A percentile compares a stretch with the other conserved stretches of the same genome.
Evolutionary conservation across 2,329 filamentous ascomycete species (phyloP).

Genomic region (Magnaporthiopsis rhizophila): DNA sequence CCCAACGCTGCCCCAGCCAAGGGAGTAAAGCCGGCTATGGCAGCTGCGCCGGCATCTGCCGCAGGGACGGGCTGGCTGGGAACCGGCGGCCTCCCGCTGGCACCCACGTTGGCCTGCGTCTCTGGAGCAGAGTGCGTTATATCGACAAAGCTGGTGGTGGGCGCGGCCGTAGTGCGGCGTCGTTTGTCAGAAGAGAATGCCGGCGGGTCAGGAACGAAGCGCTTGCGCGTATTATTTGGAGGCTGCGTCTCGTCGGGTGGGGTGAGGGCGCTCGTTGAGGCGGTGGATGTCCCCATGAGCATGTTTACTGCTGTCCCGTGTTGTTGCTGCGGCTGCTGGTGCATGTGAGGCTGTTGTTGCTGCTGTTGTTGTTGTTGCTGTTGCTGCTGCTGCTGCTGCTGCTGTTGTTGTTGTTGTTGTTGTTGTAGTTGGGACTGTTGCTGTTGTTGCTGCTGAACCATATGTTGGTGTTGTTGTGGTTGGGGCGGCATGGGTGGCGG

Average conservation of each 20-base stretch:
- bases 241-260: constrained; percentile 43
- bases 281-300: constrained; percentile 24
- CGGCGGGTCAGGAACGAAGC: constrained; percentile 19
- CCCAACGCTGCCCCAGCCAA: constrained; percentile 6
- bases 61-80: not conserved
- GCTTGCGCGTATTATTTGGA: constrained; percentile 35
- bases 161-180: constrained; percentile 22
- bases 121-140: constrained; percentile 12
- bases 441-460: constrained; percentile 12
- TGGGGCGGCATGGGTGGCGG: constrained; percentile 2
- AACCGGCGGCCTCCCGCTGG: not conserved
- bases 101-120: constrained; percentile 8
- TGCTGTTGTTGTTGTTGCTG: constrained; percentile 9
- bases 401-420: constrained; percentile 12
- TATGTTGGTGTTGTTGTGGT: constrained; percentile 12
- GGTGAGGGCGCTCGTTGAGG: constrained; percentile 39
- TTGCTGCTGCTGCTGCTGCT: constrained; percentile 12
- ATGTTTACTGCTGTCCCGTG: not conserved
- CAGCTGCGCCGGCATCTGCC: constrained; percentile 1
- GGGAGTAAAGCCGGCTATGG: not conserved
- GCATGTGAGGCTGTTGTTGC: constrained; percentile 16
- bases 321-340: constrained; percentile 5
- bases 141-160: constrained; percentile 12
- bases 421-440: constrained; percentile 12
- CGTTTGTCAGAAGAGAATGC: constrained; percentile 22